Base-by-base conservation (phyloP, 345 rosid genomes). In the Gossypium thurberi region DNA sequence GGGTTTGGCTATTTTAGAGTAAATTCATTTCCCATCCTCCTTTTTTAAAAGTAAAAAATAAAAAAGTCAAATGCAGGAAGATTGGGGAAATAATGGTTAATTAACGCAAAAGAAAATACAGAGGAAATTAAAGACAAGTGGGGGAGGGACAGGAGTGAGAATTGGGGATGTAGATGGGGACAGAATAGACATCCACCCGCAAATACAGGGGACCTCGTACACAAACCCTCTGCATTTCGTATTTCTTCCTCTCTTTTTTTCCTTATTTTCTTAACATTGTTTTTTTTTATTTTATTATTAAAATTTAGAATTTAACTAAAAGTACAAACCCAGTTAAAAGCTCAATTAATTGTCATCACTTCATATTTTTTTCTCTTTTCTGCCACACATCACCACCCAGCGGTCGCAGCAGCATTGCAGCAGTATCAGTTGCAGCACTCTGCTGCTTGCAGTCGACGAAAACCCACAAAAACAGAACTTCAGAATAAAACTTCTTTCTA, bases 151-250 rank as follows among this genome's bases (percentile, higher is more conserved):
- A 78, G 63, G 75, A 66, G 65, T 43, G 88, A 82, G 83, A 87
- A 74, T 84, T 74, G 76, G 69, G 43, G 61, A 51, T 57, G 74
- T 58, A 74, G 70, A 74, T 65, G 84, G 83, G 90, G 87, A 85
- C 87, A 86, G 84, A 85, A 81, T 81, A 77, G 87, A 86, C 90
- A 86, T 81, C 85, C 89, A 63, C 74, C 87, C 89, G 84, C 73
- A 72, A 86, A 83, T 81, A 79, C 80, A 78, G 90, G 87, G 87
- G 86, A 76, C 8, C 84, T 33, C 84, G 83, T 81, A 80, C 85
- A 83, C 46, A 1, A 28, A 6, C 62, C 21, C n/a, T 69, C 18
- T 15, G 10, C 57, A 55, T 44, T 18, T 18, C 14, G 17, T 48
- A 25, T 59, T 8, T 18, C n/a, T 26, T 28, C 5, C 25, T 4